Percentiles rank a stretch among this genome's conserved stretches.
phyloP scores from a whole-genome alignment of 1,284 basidiomycete species.

The Rhodotorula sp. region DNA sequence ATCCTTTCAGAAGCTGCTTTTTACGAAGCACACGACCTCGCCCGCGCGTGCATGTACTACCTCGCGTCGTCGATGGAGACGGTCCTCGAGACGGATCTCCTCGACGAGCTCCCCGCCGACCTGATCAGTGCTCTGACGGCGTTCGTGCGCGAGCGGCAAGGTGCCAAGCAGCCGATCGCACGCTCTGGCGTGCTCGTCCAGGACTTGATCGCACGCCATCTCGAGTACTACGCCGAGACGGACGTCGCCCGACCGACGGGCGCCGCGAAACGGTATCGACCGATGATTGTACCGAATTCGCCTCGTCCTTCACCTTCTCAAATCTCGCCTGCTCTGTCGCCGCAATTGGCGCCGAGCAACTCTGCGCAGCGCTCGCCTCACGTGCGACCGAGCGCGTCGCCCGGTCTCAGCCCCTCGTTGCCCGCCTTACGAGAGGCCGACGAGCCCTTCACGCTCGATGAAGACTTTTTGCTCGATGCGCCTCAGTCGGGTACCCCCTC shows the following conservation, averaged over 20 bases:
- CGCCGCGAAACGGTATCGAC: constrained; percentile 49
- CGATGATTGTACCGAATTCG: constrained; percentile 48
- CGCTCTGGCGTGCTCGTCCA: constrained; percentile 62
- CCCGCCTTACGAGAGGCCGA: constrained; percentile 41
- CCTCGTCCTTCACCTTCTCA: constrained; percentile 56
- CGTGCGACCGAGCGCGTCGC: background rate
- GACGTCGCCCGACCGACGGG: constrained; percentile 73
- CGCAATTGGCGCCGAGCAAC: constrained; percentile 22
- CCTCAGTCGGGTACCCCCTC: background rate
- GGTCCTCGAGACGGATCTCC: constrained; percentile 74
- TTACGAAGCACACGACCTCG: constrained; percentile 70
- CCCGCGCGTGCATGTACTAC: constrained; percentile 74
- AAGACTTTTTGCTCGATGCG: constrained; percentile 42
- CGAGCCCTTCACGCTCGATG: constrained; percentile 54
- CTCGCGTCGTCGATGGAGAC: constrained; percentile 82
- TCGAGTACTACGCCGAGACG: constrained; percentile 73
- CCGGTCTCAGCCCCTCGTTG: constrained; percentile 21
- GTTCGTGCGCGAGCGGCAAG: constrained; percentile 65
- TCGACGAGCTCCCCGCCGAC: constrained; percentile 67
- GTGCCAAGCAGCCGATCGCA: constrained; percentile 61
- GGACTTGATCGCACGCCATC: constrained; percentile 64
- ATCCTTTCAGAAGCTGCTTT: constrained; percentile 80
- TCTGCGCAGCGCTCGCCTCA: constrained; percentile 10
- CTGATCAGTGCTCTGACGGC: constrained; percentile 68
- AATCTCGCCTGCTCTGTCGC: constrained; percentile 41